Conservation (phyloP, 1,139 yeast species). For the Lodderomyces orthopsilosis region DNA sequence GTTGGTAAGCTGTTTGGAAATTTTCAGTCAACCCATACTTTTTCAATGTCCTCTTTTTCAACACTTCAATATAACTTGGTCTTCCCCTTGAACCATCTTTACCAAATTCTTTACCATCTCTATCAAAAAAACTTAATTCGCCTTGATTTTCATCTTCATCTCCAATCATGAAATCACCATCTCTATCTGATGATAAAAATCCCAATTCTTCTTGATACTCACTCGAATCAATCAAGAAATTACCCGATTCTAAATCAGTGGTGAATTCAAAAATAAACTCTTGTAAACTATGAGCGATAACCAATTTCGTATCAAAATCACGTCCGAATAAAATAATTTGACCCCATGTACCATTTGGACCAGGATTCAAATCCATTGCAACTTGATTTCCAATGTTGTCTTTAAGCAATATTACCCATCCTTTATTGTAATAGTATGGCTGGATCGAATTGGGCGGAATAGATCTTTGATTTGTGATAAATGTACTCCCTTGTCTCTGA, state of each 20-base stretch:
- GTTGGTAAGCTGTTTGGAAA: slow-evolving; percentile 42
- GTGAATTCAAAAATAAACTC: slow-evolving; percentile 51
- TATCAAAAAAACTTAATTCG: slow-evolving; percentile 37
- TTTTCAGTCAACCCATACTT: slow-evolving; percentile 39
- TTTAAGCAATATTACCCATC: slow-evolving; percentile 60
- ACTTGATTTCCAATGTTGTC: slow-evolving; percentile 61
- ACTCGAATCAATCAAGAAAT: slow-evolving; percentile 48
- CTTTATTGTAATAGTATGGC: slow-evolving; percentile 52
- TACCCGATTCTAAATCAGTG: slow-evolving; percentile 53
- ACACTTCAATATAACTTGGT: slow-evolving; percentile 49
- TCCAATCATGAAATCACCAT: slow-evolving; percentile 48
- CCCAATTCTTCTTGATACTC: slow-evolving; percentile 32
- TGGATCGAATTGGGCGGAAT: slow-evolving; percentile 58
- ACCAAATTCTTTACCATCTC: slow-evolving; percentile 34
- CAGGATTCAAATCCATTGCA: slow-evolving; percentile 63
- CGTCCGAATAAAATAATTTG: slow-evolving; percentile 64
- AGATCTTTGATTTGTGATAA: slow-evolving; percentile 51
- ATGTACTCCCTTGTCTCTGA: slow-evolving; percentile 22
- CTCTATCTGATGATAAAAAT: slow-evolving; percentile 30
- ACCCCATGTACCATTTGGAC: slow-evolving; percentile 59
- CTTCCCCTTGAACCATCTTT: slow-evolving; percentile 34
- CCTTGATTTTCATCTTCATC: slow-evolving; percentile 51
- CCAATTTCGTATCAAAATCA: slow-evolving; percentile 61
- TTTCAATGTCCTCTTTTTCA: slow-evolving; percentile 49
- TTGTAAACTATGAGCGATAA: slow-evolving; percentile 53